phyloP scores from a whole-genome alignment of 1,284 basidiomycete genomes.

The Apiotrichum veenhuisii region DNA sequence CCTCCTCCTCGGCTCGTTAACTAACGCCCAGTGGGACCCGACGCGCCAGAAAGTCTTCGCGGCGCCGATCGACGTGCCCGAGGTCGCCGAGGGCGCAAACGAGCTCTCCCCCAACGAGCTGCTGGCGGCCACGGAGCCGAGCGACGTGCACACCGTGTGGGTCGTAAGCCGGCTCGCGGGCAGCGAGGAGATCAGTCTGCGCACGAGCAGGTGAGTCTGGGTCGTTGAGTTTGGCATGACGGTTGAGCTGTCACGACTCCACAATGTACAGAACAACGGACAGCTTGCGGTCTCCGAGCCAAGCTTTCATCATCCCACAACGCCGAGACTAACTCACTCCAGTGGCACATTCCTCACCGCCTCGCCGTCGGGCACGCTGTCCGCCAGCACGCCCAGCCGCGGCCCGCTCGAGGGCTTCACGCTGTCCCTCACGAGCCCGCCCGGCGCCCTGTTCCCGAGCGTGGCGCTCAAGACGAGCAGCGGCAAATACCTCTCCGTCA shows the following conservation, averaged over 20 bases:
- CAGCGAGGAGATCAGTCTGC: conserved; percentile 50
- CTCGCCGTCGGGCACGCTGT: conserved; percentile 39
- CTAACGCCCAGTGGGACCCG: conserved; percentile 39
- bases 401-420: conserved; percentile 49
- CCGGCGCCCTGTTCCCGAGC: conserved; percentile 28
- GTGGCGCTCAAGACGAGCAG: conserved; percentile 31
- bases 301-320: no score
- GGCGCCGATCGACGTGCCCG: conserved; percentile 43
- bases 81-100: conserved; percentile 45
- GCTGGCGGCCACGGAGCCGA: conserved; percentile 46
- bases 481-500: conserved; percentile 39
- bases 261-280: no score
- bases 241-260: no score
- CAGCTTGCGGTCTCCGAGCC: no score
- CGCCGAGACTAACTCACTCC: background rate
- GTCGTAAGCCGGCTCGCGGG: conserved; percentile 53
- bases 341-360: conserved; percentile 50
- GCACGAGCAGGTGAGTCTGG: conserved; percentile 44
- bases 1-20: no score
- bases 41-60: conserved; percentile 44
- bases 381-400: conserved; percentile 44
- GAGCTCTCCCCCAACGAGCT: conserved; percentile 42
- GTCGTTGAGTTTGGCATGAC: background rate
- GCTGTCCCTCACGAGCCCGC: conserved; percentile 18
- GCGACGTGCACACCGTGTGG: conserved; percentile 54